phyloP scores from a whole-genome alignment of 257 asterid genomes.

The Solanum medicagineum region DNA sequence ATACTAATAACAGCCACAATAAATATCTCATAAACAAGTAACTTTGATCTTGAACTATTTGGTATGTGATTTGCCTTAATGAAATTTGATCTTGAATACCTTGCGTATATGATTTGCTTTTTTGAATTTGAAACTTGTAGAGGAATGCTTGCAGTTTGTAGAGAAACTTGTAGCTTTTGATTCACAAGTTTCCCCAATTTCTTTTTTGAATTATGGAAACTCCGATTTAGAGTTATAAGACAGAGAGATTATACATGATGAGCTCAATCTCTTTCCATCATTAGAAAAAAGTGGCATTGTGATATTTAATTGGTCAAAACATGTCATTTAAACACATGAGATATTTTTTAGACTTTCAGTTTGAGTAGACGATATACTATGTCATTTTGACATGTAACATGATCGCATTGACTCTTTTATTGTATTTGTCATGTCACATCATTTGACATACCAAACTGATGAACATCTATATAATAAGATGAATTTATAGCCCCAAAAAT shows the following conservation, averaged over 20 bases:
- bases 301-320: neutral
- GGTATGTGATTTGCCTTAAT: neutral
- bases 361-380: neutral
- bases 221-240: neutral
- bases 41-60: neutral
- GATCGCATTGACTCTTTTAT: no score
- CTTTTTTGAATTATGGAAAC: neutral
- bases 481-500: neutral
- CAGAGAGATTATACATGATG: neutral
- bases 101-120: neutral
- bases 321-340: neutral
- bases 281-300: neutral
- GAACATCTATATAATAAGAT: neutral
- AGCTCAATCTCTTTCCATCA: neutral
- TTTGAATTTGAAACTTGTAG: neutral
- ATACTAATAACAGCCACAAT: fast-evolving
- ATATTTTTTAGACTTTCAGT: neutral
- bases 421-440: neutral
- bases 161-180: neutral
- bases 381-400: no score
- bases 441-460: neutral
- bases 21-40: neutral
- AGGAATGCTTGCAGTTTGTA: neutral
- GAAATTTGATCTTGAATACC: neutral
- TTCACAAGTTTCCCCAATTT: neutral